phyloP scores from a whole-genome alignment of 2,329 filamentous ascomycete species.

The Phoma sp. region DNA sequence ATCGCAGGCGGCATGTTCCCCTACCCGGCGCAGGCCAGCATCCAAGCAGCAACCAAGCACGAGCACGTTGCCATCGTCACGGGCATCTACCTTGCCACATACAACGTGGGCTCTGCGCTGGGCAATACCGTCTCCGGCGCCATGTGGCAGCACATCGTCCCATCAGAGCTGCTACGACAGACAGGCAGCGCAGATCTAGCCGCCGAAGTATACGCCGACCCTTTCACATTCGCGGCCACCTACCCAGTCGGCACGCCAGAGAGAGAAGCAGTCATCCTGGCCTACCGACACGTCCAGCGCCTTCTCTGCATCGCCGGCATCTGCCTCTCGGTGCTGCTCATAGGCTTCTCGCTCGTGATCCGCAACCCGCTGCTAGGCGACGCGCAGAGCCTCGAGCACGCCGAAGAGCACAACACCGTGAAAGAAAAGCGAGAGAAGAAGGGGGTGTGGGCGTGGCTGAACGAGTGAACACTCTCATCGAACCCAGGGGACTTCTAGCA shows the following conservation, averaged over 20 bases:
- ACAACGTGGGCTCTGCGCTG: constrained; percentile 67
- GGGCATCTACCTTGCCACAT: constrained; percentile 65
- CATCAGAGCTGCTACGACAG: constrained; percentile 50
- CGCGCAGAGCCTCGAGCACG: constrained; percentile 54
- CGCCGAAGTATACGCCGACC: constrained; percentile 49
- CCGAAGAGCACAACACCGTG: constrained; percentile 35
- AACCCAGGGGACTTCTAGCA: too few relatives aligned
- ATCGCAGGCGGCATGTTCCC: constrained; percentile 69
- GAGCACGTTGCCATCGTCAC: constrained; percentile 69
- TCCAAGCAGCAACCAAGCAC: constrained; percentile 59
- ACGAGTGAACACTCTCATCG: background rate
- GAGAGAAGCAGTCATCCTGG: constrained; percentile 52
- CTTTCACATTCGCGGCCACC: constrained; percentile 46
- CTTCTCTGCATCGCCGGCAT: constrained; percentile 59
- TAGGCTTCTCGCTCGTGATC: constrained; percentile 54
- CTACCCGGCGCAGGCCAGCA: constrained; percentile 58
- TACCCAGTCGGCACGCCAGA: constrained; percentile 55
- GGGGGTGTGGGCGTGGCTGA: constrained; percentile 12
- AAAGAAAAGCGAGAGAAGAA: background rate
- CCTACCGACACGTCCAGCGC: constrained; percentile 55
- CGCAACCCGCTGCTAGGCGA: constrained; percentile 55
- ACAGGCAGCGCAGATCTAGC: constrained; percentile 52
- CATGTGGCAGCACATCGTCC: constrained; percentile 64
- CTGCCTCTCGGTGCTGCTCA: constrained; percentile 55
- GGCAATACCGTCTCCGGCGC: constrained; percentile 67